phyloP scores from a whole-genome alignment of 257 asterid genomes.

The Eucommia ulmoides region DNA sequence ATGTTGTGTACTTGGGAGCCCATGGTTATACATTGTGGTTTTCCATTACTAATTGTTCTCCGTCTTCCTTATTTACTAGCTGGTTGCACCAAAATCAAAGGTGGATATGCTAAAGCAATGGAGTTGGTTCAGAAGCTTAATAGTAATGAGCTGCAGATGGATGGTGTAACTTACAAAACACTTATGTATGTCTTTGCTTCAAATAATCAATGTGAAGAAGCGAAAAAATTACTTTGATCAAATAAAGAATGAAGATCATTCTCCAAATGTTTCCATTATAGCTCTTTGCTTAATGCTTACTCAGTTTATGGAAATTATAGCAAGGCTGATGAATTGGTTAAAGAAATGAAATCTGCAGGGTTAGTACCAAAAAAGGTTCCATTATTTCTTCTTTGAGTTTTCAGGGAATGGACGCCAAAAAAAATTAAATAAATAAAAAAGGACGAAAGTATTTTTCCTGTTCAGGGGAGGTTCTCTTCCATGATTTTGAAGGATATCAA shows the following conservation, averaged over 20 bases:
- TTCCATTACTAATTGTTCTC: no score
- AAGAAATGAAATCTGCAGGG: constrained; percentile 73
- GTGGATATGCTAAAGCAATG: constrained; percentile 66
- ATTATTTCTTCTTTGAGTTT: no score
- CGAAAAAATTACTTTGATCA: constrained; percentile 68
- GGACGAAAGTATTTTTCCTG: no score
- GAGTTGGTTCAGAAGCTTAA: constrained; percentile 73
- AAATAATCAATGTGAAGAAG: constrained; percentile 59
- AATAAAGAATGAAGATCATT: constrained; percentile 81
- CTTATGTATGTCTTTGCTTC: constrained; percentile 91
- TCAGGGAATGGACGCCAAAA: no score
- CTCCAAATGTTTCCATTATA: constrained; percentile 83
- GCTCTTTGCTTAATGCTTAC: constrained; percentile 91
- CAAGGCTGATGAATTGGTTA: constrained; percentile 65
- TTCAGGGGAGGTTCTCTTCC: no score
- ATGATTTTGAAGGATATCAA: no score
- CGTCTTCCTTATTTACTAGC: constrained; percentile 79
- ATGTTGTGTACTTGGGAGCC: no score
- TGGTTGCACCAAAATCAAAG: constrained; percentile 72
- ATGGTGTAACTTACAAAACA: constrained; percentile 65
- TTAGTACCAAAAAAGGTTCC: constrained; percentile 73
- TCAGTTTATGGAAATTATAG: constrained; percentile 55
- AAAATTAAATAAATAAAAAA: no score
- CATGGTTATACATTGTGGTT: no score
- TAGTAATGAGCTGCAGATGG: constrained; percentile 61